Conservation (phyloP, 116 monocot genomes). For the Posidonia oceanica region DNA sequence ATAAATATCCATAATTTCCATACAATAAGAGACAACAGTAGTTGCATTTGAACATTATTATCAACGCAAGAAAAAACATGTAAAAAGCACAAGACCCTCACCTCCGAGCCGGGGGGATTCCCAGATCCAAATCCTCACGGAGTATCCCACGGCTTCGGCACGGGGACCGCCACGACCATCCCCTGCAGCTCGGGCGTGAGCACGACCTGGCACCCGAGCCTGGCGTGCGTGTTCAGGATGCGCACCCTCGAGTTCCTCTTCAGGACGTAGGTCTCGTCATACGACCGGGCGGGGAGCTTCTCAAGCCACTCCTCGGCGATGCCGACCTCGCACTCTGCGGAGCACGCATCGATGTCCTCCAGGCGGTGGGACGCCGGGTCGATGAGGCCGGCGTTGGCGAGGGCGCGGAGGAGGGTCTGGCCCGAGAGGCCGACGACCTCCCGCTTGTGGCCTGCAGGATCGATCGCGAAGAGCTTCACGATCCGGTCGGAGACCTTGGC, state of each 20-base stretch:
- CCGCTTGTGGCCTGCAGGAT: constrained; percentile 45
- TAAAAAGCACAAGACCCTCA: not conserved
- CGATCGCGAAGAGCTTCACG: constrained; percentile 74
- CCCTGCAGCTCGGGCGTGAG: constrained; percentile 57
- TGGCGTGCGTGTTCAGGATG: constrained; percentile 64
- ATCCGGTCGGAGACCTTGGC: constrained; percentile 91
- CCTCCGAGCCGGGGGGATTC: not conserved
- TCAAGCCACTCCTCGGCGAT: constrained; percentile 91
- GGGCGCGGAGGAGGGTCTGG: constrained; percentile 69
- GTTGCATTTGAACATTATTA: not conserved
- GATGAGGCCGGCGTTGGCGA: constrained; percentile 55
- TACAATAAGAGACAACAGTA: not conserved
- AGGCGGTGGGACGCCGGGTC: constrained; percentile 88
- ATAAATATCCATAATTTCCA: no score
- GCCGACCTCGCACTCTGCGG: constrained; percentile 89
- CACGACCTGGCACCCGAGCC: constrained; percentile 86
- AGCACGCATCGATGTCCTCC: constrained; percentile 95
- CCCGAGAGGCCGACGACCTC: constrained; percentile 73
- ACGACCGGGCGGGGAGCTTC: constrained; percentile 52
- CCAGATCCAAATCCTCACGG: constrained; percentile 22
- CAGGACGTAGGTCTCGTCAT: constrained; percentile 76
- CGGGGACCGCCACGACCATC: constrained; percentile 89
- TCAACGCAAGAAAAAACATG: not conserved
- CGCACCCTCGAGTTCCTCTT: constrained; percentile 61
- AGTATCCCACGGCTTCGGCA: constrained; percentile 85